Conservation (phyloP, 306 rosid genomes). For the Chamaecrista fasciculata region DNA sequence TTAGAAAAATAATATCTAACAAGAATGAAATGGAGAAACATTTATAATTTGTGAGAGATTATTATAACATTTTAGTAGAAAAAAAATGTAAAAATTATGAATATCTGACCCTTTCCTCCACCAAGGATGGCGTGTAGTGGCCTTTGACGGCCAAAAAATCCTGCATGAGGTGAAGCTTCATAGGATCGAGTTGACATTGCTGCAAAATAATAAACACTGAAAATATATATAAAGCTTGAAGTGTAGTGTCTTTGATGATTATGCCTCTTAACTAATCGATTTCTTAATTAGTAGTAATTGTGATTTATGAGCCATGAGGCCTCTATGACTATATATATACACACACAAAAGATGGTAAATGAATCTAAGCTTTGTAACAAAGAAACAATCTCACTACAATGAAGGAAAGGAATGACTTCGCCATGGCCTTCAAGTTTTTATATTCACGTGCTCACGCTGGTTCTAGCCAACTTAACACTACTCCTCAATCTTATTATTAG, state of each 20-base stretch:
- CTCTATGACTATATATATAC: background rate
- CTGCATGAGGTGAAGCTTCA: background rate
- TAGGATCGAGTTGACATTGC: slow-evolving; percentile 34
- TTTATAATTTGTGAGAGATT: no score
- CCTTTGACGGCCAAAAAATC: slow-evolving; percentile 34
- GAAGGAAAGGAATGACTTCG: slow-evolving; percentile 57
- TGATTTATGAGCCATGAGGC: background rate
- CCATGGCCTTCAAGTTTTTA: slow-evolving; percentile 49
- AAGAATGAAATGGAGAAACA: no score
- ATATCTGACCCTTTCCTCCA: slow-evolving; percentile 48
- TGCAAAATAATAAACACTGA: slow-evolving; percentile 14
- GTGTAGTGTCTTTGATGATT: no score
- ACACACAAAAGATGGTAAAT: background rate
- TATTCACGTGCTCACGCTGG: slow-evolving; percentile 30
- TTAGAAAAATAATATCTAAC: no score
- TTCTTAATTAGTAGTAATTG: slow-evolving; percentile 7
- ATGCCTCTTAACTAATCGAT: background rate
- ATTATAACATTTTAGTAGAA: no score
- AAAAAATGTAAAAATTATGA: background rate
- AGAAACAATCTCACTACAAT: slow-evolving; percentile 30
- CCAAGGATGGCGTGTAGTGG: slow-evolving; percentile 44
- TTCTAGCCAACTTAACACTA: slow-evolving; percentile 1
- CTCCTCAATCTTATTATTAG: no score
- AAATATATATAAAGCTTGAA: no score
- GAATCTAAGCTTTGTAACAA: slow-evolving; percentile 46